Evolutionary conservation across 441 rosid species (phyloP).

Genomic region (Breynia disticha): DNA sequence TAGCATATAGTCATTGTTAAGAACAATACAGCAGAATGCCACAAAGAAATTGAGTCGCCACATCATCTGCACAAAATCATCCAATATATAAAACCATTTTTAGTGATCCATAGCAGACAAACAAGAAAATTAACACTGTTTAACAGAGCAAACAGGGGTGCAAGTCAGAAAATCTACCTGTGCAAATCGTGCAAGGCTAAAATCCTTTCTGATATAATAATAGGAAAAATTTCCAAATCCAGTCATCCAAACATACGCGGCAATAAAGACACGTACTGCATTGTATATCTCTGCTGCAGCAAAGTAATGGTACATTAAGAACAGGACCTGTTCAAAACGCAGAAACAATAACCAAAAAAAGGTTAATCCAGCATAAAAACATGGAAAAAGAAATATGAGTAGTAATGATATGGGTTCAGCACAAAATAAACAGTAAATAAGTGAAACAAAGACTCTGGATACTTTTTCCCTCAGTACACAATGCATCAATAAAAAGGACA

Average conservation of each 20-base stretch:
- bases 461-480: no score
- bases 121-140: no score
- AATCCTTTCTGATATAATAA: conserved; percentile 91
- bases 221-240: conserved; percentile 98
- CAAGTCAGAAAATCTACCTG: conserved; percentile 40
- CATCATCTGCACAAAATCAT: conserved; percentile 79
- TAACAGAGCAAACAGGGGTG: no score
- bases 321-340: conserved; percentile 55
- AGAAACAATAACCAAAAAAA: conserved; percentile 1
- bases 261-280: conserved; percentile 89
- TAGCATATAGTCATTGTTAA: conserved; percentile 86
- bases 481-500: no score
- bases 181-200: conserved; percentile 79
- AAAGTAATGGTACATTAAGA: conserved; percentile 95
- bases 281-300: conserved; percentile 93
- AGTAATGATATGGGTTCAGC: background rate
- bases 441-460: no score
- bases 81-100: conserved; percentile 17
- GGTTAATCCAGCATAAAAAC: conserved; percentile 2
- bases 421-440: background rate
- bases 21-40: conserved; percentile 77
- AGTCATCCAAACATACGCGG: conserved; percentile 99
- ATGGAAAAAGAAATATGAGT: background rate
- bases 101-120: background rate
- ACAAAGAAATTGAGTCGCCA: conserved; percentile 98